Base-by-base conservation (phyloP, 2,329 filamentous ascomycete species). In the Pseudogymnoascus sp. region DNA sequence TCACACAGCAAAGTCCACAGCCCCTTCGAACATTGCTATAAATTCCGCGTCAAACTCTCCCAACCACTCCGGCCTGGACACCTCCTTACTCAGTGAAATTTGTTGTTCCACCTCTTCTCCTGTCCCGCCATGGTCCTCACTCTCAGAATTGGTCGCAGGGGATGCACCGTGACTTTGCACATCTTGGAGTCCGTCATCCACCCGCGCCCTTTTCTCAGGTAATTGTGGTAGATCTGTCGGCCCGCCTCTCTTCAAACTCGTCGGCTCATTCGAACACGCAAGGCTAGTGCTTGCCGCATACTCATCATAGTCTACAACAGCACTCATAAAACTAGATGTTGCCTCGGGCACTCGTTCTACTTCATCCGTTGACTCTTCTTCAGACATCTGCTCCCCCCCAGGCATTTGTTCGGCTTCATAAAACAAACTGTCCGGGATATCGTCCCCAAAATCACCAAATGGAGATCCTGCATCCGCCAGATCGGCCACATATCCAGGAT, bases 371-470 rank as follows among this genome's bases (percentile, higher is more conserved):
- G 63, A 64, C 12, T 58, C 43, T 38, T 61, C 18, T 57, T 65
- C 61, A 38, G 65, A 61, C 11, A 60, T 62, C 14, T 62, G 6
- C 2, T 28, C 22, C 6, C 3, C 18, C 7, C 2, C 4, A 1
- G 35, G 59, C 22, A 54, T 18, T 14, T 60, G 33, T 58, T 36
- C 36, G 43, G 43, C 7, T 63, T 54, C 20, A 63, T 60, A 28
- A 68, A 61, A 43, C 70, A 67, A 20, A 18, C 69, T 43, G 6
- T 66, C 69, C 38, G 69, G 58, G 63, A 72, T 68, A 28, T 58
- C 64, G 12, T 65, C 66, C 63, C 71, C 69, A 37, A 67, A 58
- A 18, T 66, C 68, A 14, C 59, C 61, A 1, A 62, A 50, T 12
- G 65, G 66, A 4, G 62, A 58, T 22, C 60, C 18, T 9, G 50